Conservation (phyloP, 192 early-diverging fungal genomes). For the Gonapodya prolifera region DNA sequence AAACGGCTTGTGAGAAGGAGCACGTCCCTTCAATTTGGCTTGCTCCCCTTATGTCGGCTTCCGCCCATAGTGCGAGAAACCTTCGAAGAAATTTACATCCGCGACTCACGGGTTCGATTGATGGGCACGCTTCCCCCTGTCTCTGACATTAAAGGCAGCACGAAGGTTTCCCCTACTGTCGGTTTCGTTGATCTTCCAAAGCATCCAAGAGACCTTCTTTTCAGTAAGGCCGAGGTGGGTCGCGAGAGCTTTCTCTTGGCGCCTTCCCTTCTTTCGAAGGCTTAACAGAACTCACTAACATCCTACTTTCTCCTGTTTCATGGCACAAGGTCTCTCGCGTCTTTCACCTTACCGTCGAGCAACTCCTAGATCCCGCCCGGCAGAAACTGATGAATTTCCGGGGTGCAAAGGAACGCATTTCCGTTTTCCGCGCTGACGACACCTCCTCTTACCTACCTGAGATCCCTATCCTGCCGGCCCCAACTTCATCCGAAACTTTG, state of each 20-base stretch:
- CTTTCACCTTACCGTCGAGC: background rate
- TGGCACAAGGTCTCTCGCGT: background rate
- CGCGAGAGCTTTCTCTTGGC: background rate
- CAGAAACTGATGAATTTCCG: background rate
- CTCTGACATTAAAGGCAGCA: background rate
- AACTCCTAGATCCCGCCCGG: background rate
- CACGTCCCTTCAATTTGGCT: background rate
- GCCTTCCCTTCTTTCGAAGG: background rate
- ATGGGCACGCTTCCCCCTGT: background rate
- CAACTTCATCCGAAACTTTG: background rate
- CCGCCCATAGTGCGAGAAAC: background rate
- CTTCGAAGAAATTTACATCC: background rate
- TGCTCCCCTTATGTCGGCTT: too few relatives aligned
- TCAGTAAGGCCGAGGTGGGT: background rate
- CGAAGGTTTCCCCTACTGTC: background rate
- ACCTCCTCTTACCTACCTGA: background rate
- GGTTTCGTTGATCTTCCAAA: background rate
- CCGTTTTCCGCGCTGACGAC: background rate
- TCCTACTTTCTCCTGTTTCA: too few relatives aligned
- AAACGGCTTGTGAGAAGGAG: background rate
- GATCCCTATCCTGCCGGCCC: background rate
- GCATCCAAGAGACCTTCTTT: background rate
- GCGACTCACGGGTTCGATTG: background rate
- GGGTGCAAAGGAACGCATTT: background rate
- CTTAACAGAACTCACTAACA: background rate